A percentile compares a stretch with the other conserved stretches of the same genome.
Evolutionary conservation across 106 monocot genomes (phyloP).

Genomic region (Allium cepa): DNA sequence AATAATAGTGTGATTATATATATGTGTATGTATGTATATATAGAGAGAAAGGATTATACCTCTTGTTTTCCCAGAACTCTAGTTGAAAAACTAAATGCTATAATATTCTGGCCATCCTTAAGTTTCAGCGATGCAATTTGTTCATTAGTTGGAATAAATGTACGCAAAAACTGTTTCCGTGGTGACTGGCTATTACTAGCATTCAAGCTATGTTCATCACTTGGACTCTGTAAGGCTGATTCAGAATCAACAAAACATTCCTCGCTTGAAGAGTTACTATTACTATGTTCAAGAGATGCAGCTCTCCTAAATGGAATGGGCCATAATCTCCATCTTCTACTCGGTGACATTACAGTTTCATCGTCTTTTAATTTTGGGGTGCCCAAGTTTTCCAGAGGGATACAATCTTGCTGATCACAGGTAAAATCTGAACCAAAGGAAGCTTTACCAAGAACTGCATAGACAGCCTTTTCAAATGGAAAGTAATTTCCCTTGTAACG

Average conservation of each 20-base stretch:
- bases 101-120: constrained; percentile 78
- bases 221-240: constrained; percentile 34
- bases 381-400: constrained; percentile 42
- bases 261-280: constrained; percentile 46
- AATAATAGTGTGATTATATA: too few species aligned
- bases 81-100: constrained; percentile 88
- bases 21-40: too few species aligned
- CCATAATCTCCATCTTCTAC: constrained; percentile 87
- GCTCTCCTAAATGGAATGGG: constrained; percentile 73
- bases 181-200: constrained; percentile 32
- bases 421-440: constrained; percentile 56
- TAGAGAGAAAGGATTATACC: constrained; percentile 14
- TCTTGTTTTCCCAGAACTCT: constrained; percentile 84
- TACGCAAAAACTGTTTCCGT: constrained; percentile 56
- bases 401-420: constrained; percentile 45
- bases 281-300: constrained; percentile 47
- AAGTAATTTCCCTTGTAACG: constrained; percentile 63
- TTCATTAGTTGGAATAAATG: constrained; percentile 80
- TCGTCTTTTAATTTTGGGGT: constrained; percentile 27
- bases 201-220: constrained; percentile 24
- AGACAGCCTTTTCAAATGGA: constrained; percentile 63
- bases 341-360: constrained; percentile 26
- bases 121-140: constrained; percentile 85
- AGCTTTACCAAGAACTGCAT: constrained; percentile 68
- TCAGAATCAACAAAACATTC: constrained; percentile 74